phyloP scores from a whole-genome alignment of 352 stramenopile species.

The Pythium utonaiense region DNA sequence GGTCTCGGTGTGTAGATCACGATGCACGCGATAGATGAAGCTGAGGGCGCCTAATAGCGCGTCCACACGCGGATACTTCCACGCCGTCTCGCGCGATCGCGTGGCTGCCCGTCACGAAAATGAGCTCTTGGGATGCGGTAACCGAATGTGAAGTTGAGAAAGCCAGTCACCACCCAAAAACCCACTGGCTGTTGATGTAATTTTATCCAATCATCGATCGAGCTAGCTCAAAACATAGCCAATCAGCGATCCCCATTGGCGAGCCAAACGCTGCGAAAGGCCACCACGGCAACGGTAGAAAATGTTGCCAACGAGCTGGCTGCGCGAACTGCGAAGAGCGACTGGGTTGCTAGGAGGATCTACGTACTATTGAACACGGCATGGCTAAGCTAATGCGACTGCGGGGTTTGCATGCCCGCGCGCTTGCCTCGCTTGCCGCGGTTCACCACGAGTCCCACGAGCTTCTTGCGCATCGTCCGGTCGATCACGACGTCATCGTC shows the following conservation, averaged over 20 bases:
- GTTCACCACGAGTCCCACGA: constrained; percentile 79
- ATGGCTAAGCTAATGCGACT: constrained; percentile 7
- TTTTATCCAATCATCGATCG: constrained; percentile 10
- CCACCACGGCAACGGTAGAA: no score
- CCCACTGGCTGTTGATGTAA: neutral
- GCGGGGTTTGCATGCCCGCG: constrained; percentile 7
- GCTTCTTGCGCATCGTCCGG: constrained; percentile 77
- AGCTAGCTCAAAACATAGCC: no score
- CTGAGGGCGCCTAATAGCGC: neutral
- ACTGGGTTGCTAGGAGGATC: neutral
- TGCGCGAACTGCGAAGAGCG: no score
- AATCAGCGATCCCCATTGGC: constrained; percentile 14
- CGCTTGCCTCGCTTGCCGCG: constrained; percentile 61
- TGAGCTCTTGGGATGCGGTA: neutral
- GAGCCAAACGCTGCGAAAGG: constrained; percentile 9
- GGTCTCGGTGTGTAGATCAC: neutral
- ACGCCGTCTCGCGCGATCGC: neutral
- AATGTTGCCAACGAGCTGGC: no score
- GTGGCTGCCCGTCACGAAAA: neutral
- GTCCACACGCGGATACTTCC: neutral
- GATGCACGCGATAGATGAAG: neutral
- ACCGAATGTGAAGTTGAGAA: neutral
- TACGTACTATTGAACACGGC: neutral
- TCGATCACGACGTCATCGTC: constrained; percentile 72
- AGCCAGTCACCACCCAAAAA: constrained; percentile 11